Evolutionary conservation across 495 filamentous ascomycete genomes (phyloP).

Genomic region (Penicillium fimorum): DNA sequence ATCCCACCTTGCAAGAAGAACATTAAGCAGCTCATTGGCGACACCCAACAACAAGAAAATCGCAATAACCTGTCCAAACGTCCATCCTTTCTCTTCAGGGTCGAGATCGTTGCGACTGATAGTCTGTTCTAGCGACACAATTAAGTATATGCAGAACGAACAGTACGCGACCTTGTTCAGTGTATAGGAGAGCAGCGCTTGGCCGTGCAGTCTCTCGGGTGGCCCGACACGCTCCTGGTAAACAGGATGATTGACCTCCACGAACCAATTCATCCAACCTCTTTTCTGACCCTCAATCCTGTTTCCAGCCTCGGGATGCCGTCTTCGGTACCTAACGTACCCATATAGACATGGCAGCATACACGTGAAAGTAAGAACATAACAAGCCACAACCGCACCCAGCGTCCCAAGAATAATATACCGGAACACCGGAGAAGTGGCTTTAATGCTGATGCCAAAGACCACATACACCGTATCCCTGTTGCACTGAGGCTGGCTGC

Average conservation of each 20-base stretch:
- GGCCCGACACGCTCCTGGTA: not conserved
- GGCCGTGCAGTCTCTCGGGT: slow-evolving; percentile 5
- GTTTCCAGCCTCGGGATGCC: not conserved
- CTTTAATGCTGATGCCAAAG: slow-evolving; percentile 20
- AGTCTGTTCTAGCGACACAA: slow-evolving; percentile 24
- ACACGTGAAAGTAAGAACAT: slow-evolving; percentile 10
- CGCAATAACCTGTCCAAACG: slow-evolving; percentile 22
- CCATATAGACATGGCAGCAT: slow-evolving; percentile 17
- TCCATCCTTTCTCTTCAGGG: slow-evolving; percentile 18
- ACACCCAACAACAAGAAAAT: slow-evolving; percentile 22
- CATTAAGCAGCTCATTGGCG: slow-evolving; percentile 21
- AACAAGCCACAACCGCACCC: slow-evolving; percentile 10
- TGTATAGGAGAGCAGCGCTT: slow-evolving; percentile 13
- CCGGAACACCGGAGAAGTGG: slow-evolving; percentile 18
- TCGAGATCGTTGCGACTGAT: slow-evolving; percentile 17
- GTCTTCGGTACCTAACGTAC: not conserved
- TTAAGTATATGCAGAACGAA: slow-evolving; percentile 19
- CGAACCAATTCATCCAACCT: slow-evolving; percentile 9
- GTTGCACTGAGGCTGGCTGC: slow-evolving; percentile 17
- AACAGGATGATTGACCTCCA: slow-evolving; percentile 6
- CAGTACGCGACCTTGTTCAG: slow-evolving; percentile 17
- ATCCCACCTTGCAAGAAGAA: slow-evolving; percentile 20
- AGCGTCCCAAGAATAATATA: slow-evolving; percentile 18
- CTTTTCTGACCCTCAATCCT: slow-evolving; percentile 5
- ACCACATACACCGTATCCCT: slow-evolving; percentile 16